Conservation (phyloP, 306 rosid genomes). For the Castanopsis chinensis region DNA sequence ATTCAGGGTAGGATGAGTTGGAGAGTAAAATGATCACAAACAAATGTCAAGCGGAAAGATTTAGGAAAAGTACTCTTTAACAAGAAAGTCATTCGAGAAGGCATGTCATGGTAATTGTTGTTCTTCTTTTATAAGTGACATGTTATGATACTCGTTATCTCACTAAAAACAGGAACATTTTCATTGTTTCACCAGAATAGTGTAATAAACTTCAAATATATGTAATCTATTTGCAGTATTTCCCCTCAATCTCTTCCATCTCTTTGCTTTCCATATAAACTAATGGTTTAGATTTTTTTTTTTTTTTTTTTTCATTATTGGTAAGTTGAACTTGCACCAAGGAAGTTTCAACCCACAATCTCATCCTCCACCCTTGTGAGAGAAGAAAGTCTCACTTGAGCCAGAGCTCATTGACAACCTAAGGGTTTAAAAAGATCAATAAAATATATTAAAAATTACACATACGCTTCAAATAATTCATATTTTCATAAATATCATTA, state of each 20-base stretch:
- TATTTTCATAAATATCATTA: not conserved
- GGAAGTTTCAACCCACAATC: too few species aligned
- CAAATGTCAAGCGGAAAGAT: not conserved
- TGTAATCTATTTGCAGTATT: not conserved
- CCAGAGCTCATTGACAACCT: too few species aligned
- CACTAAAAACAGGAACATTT: not conserved
- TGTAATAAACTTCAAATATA: not conserved
- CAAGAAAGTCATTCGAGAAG: not conserved
- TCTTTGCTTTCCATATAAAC: not conserved
- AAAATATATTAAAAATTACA: not conserved
- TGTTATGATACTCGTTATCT: not conserved
- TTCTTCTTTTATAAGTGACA: not conserved
- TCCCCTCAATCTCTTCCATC: not conserved
- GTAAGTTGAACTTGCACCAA: too few species aligned
- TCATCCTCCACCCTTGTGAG: too few species aligned
- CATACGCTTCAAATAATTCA: not conserved
- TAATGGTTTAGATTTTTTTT: too few species aligned
- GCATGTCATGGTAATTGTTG: not conserved
- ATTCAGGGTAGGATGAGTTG: not conserved
- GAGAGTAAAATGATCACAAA: not conserved
- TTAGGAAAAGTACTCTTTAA: not conserved
- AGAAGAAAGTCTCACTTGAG: too few species aligned
- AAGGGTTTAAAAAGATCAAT: not conserved
- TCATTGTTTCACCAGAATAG: not conserved
- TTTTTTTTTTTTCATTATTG: too few species aligned